Evolutionary conservation across 1,139 yeast genomes (phyloP).

Genomic region (Nakaseomyces nivariensis): DNA sequence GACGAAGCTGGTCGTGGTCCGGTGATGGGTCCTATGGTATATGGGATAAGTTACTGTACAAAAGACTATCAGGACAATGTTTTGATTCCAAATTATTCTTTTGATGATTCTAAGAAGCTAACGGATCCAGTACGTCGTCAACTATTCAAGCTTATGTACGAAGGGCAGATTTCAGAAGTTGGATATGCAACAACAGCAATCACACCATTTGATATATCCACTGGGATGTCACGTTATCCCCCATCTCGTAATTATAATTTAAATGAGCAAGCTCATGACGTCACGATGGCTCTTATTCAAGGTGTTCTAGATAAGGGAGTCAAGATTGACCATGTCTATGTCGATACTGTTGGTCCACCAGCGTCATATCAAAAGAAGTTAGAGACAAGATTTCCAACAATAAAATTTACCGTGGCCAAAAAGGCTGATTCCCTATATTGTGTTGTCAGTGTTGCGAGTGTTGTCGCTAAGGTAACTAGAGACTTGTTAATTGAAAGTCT

Average conservation of each 20-base stretch:
- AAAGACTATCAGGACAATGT: constrained; percentile 39
- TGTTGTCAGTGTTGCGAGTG: constrained; percentile 91
- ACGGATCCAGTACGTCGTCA: constrained; percentile 60
- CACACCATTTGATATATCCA: constrained; percentile 79
- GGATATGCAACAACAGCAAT: constrained; percentile 87
- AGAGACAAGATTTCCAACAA: constrained; percentile 53
- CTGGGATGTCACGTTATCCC: constrained; percentile 71
- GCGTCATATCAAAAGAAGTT: constrained; percentile 69
- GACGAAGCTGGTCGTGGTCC: constrained; percentile 99
- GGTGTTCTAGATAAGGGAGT: constrained; percentile 52
- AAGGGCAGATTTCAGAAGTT: constrained; percentile 41
- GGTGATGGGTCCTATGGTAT: constrained; percentile 94
- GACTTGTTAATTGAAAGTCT: constrained; percentile 50
- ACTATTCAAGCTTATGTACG: constrained; percentile 51
- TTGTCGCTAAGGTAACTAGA: constrained; percentile 93
- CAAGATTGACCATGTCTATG: constrained; percentile 59
- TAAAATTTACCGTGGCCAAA: constrained; percentile 78
- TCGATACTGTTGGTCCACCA: constrained; percentile 98
- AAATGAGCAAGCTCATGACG: constrained; percentile 93
- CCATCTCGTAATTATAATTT: constrained; percentile 57
- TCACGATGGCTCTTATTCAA: constrained; percentile 71
- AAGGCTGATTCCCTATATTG: constrained; percentile 95
- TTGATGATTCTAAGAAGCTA: constrained; percentile 86
- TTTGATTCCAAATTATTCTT: constrained; percentile 55
- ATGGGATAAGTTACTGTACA: constrained; percentile 74